Percentiles rank a stretch among this genome's conserved stretches.
Evolutionary conservation across 2,329 filamentous ascomycete species (phyloP).

Genomic region (Colletotrichum truncatum): DNA sequence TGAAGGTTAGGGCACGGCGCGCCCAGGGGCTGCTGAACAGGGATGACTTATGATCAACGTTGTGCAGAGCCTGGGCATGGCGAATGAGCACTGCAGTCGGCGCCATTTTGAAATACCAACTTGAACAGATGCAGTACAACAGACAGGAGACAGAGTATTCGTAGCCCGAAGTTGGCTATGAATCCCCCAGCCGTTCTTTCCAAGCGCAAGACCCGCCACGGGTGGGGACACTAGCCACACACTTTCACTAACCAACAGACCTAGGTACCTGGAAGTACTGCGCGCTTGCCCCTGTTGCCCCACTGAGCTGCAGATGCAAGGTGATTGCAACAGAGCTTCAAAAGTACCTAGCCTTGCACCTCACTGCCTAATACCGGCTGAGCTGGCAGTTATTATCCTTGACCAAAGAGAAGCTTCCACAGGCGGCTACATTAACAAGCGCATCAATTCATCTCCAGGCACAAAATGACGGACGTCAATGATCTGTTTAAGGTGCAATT

Average conservation of each 20-base stretch:
- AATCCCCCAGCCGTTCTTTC: too few species aligned
- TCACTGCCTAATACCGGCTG: not conserved
- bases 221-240: not conserved
- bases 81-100: conserved; percentile 81
- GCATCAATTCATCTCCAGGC: too few species aligned
- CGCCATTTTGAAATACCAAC: conserved; percentile 50
- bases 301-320: not conserved
- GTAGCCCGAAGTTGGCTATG: too few species aligned
- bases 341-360: not conserved
- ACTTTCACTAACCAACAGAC: not conserved
- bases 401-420: not conserved
- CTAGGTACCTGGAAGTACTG: not conserved
- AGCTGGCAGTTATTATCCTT: not conserved
- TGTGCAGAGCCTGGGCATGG: conserved; percentile 80
- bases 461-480: conserved; percentile 66
- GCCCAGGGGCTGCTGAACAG: not conserved
- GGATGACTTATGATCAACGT: conserved; percentile 57
- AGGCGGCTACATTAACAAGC: too few species aligned
- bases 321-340: not conserved
- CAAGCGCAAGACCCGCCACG: too few species aligned
- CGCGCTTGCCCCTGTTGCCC: not conserved
- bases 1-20: conserved; percentile 34
- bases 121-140: not conserved
- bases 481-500: conserved; percentile 64
- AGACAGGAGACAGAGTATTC: too few species aligned